Conservation (phyloP, 164 flowering plant genomes). For the Brasenia schreberi region DNA sequence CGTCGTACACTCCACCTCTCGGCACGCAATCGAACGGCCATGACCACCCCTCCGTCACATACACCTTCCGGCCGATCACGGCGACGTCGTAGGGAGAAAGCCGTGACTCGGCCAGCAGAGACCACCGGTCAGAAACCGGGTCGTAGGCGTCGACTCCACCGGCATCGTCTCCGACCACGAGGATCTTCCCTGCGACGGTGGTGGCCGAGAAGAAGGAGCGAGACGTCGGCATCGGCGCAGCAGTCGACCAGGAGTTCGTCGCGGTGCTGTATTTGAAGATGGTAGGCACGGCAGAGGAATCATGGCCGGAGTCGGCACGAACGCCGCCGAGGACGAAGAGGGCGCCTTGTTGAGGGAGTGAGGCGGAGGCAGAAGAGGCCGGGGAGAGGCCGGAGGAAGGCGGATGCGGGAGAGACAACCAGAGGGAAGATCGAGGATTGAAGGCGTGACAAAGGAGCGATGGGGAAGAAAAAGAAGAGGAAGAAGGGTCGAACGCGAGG, state of each 20-base stretch:
- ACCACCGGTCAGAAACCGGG: conserved; percentile 25
- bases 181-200: conserved; percentile 21
- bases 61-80: conserved; percentile 25
- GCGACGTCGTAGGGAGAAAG: conserved; percentile 29
- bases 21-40: conserved; percentile 47
- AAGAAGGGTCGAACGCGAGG: conserved; percentile 20
- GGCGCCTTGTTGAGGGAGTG: conserved; percentile 22
- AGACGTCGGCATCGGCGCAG: conserved; percentile 20
- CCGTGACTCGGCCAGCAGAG: conserved; percentile 15
- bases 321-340: conserved; percentile 38
- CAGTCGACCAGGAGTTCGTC: conserved; percentile 27
- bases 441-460: conserved; percentile 49
- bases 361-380: conserved; percentile 22
- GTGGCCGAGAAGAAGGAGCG: conserved; percentile 31
- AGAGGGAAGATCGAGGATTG: conserved; percentile 32
- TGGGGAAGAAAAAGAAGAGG: conserved; percentile 2
- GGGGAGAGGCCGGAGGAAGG: conserved; percentile 23
- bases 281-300: conserved; percentile 5
- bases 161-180: conserved; percentile 26
- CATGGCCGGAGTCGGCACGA: conserved; percentile 17
- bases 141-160: conserved; percentile 30
- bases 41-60: conserved; percentile 51
- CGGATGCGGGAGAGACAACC: conserved; percentile 41
- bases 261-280: conserved; percentile 17
- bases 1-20: conserved; percentile 33